These are phyloP conservation scores for Wallacemonas collosoma DNA, from an alignment of 208 protist species.

Conservation along the genomic window DNA sequence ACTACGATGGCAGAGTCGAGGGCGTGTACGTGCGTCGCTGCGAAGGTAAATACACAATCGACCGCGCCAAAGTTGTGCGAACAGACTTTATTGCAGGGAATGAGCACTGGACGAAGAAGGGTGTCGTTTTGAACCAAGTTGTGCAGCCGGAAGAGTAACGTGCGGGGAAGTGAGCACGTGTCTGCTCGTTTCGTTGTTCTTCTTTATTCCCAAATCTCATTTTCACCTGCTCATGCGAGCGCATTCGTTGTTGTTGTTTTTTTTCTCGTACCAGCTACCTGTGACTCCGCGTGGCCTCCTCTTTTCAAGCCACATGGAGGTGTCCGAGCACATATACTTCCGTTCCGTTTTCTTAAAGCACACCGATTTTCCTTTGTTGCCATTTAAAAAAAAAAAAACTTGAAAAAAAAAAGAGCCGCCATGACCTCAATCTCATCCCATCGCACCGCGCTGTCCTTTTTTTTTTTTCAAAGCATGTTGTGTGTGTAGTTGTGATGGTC, in stretches of 20 bases:
- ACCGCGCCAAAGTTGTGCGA: conserved; percentile 25
- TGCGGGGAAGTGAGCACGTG: background rate
- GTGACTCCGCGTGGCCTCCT: background rate
- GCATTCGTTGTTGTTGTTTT: conserved; percentile 2
- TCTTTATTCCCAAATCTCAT: background rate
- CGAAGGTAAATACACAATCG: conserved; percentile 22
- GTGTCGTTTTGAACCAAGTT: conserved; percentile 22
- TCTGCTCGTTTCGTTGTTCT: background rate
- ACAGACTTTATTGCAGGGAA: conserved; percentile 23
- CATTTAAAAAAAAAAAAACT: background rate
- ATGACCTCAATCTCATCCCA: too few species aligned
- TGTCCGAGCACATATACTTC: background rate
- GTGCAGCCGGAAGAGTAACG: background rate
- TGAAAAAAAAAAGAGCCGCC: background rate
- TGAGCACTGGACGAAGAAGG: conserved; percentile 31
- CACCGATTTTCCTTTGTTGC: too few species aligned
- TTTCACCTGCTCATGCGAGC: background rate
- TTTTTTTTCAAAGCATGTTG: too few species aligned
- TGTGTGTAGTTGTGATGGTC: too few species aligned
- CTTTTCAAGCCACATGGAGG: background rate
- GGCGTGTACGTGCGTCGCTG: conserved; percentile 24
- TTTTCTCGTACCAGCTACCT: background rate
- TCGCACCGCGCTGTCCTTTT: too few species aligned
- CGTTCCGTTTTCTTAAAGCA: background rate
- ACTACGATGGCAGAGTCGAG: conserved; percentile 26